These are phyloP conservation scores for Cladosporium halotolerans DNA, from an alignment of 2,329 filamentous ascomycete species.

Conservation along the genomic window DNA sequence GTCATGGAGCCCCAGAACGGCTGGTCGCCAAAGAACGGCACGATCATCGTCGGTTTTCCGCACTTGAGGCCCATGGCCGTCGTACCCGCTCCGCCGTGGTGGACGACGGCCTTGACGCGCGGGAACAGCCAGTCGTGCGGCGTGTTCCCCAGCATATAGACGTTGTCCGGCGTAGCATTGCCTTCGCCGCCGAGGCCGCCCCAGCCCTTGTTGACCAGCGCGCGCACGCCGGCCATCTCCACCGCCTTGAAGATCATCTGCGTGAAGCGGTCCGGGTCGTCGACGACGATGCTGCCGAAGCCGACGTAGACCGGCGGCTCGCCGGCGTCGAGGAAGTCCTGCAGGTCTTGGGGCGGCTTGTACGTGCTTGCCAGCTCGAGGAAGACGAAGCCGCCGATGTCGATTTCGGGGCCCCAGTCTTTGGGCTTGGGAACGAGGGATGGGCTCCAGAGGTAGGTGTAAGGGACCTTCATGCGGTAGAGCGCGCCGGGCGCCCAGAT, in stretches of 20 bases:
- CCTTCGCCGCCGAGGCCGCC: constrained; percentile 39
- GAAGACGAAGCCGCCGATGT: constrained; percentile 74
- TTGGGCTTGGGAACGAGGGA: constrained; percentile 68
- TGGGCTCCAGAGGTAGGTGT: constrained; percentile 89
- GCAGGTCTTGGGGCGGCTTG: constrained; percentile 60
- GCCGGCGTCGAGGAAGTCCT: constrained; percentile 61
- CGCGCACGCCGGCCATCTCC: constrained; percentile 43
- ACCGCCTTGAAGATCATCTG: constrained; percentile 66
- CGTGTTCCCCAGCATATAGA: constrained; percentile 49
- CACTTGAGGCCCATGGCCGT: constrained; percentile 68
- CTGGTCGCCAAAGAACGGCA: constrained; percentile 76
- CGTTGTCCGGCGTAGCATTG: constrained; percentile 34
- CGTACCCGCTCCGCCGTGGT: constrained; percentile 64
- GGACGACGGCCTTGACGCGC: constrained; percentile 49
- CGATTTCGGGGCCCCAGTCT: constrained; percentile 68
- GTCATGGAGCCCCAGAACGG: constrained; percentile 73
- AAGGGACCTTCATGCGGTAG: constrained; percentile 68
- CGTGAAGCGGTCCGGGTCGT: constrained; percentile 66
- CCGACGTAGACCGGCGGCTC: constrained; percentile 74
- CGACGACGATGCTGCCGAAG: constrained; percentile 76
- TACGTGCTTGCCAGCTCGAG: constrained; percentile 62
- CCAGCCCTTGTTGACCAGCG: constrained; percentile 52
- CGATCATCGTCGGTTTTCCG: constrained; percentile 66
- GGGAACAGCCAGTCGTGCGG: constrained; percentile 56
- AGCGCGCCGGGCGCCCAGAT: constrained; percentile 80